Evolutionary conservation across 2,329 filamentous ascomycete genomes (phyloP), one percentile per base, ranked within the genome.

Genomic region (Blumeria hordei): DNA sequence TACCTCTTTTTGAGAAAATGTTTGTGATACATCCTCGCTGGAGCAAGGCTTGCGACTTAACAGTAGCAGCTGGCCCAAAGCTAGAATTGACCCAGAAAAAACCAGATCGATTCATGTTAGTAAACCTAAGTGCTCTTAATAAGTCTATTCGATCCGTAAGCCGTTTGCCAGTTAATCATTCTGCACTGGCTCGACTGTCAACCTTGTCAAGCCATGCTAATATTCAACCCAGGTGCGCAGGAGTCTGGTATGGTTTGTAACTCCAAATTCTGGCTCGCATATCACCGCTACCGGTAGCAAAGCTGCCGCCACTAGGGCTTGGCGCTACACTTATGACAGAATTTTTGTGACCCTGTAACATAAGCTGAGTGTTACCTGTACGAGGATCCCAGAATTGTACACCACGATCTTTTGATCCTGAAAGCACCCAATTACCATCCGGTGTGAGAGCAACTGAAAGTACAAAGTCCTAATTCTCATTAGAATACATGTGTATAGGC

Each of bases 311-410:
- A 47, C 59, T 61, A 14, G 92, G 92, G 68, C 88, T 94, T 21
- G 92, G 92, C 1, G 92, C 90, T 54, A 98, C 92, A 2, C 88
- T 95, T 64, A 96, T 96, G 62, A 98, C 92, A 10, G 87, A 94
- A 70, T 96, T 96, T 75, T 96, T 96, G 68, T 98, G 92, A 32
- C 92, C 92, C 69, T 96, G 92, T 58, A 98, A 77, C 92, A 96
- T 96, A 67, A 98, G 83, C 70, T 96, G 90, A 0, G 90, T 93
- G 61, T 85, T 83, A 37, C 90, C 92, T 18, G 88, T 95, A 63
- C 83, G 78, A 18, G 92, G 90, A 65, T 98, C 90, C 92, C 92
- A 98, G 74, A 98, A 96, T 67, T 96, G 92, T 21, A 98, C 92
- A 52, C 92, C 90, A 54, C 92, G 80, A 66, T 98, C 92, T 73